Evolutionary conservation across 371 early-diverging fungal species (phyloP).

Genomic region (Syncephalastrum contaminatum): DNA sequence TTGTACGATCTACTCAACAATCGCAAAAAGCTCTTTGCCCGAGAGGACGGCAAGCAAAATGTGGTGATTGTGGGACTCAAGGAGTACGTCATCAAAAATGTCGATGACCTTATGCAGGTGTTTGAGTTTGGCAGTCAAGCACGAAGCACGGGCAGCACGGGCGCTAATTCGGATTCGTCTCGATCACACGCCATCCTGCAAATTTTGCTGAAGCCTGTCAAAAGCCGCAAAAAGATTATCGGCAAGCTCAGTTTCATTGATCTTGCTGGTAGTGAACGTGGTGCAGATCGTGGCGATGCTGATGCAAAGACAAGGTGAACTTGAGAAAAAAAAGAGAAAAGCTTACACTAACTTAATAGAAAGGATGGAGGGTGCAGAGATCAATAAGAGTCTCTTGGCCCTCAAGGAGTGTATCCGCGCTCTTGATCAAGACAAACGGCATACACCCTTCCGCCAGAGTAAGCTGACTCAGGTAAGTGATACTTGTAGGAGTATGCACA

Average conservation of each 20-base stretch:
- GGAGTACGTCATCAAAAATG: conserved; percentile 78
- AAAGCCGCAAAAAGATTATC: conserved; percentile 56
- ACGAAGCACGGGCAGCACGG: conserved; percentile 90
- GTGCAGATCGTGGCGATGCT: conserved; percentile 92
- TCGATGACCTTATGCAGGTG: conserved; percentile 82
- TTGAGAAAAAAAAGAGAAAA: neutral
- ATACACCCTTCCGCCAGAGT: conserved; percentile 96
- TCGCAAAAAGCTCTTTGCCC: conserved; percentile 85
- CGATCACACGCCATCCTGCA: conserved; percentile 97
- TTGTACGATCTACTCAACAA: conserved; percentile 90
- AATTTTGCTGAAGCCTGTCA: conserved; percentile 74
- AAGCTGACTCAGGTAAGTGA: conserved; percentile 87
- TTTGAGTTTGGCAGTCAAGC: conserved; percentile 88
- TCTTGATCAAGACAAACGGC: conserved; percentile 88
- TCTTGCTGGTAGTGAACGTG: conserved; percentile 97
- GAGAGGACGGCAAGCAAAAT: conserved; percentile 92
- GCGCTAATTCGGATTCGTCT: conserved; percentile 95
- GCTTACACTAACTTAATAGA: neutral
- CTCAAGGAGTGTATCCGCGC: conserved; percentile 98
- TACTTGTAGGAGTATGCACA: neutral
- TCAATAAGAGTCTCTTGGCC: conserved; percentile 97
- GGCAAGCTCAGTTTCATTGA: conserved; percentile 94
- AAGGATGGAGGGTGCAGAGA: conserved; percentile 97
- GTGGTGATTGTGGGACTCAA: conserved; percentile 86
- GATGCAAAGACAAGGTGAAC: conserved; percentile 78